Conservation (phyloP, 208 protist genomes). For the Trichomonas vaginalis region DNA sequence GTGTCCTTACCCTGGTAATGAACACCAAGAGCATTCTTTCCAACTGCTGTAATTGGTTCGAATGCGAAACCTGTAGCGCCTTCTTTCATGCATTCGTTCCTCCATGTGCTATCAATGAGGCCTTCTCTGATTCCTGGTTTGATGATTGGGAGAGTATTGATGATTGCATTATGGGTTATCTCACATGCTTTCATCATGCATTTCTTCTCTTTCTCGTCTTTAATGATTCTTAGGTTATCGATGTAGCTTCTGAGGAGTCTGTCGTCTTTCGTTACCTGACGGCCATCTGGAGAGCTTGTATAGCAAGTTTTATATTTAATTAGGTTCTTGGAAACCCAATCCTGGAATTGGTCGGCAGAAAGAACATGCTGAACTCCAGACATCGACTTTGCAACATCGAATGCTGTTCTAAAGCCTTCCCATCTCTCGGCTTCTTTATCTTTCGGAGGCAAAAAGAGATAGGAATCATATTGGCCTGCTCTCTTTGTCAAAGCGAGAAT, state of each 20-base stretch:
- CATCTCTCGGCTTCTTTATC: background rate
- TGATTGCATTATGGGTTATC: background rate
- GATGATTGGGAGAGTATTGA: background rate
- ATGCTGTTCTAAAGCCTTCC: background rate
- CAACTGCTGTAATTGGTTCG: background rate
- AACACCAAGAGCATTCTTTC: background rate
- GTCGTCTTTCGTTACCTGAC: background rate
- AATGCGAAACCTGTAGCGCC: background rate
- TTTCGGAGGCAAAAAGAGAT: background rate
- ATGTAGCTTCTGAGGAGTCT: background rate
- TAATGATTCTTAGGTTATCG: background rate
- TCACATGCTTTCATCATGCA: background rate
- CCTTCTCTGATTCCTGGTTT: background rate
- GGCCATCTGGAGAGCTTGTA: background rate
- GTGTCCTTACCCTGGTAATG: background rate
- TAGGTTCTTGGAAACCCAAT: background rate
- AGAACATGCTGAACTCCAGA: background rate
- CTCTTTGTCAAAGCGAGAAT: background rate
- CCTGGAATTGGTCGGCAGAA: background rate
- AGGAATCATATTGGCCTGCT: background rate
- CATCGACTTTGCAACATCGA: background rate
- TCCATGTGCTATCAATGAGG: background rate
- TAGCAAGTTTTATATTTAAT: background rate
- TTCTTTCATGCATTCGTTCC: background rate
- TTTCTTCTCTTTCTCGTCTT: background rate